Evolutionary conservation across 805 yeast genomes (phyloP).

Genomic region (Kodamaea nitidulidarum): DNA sequence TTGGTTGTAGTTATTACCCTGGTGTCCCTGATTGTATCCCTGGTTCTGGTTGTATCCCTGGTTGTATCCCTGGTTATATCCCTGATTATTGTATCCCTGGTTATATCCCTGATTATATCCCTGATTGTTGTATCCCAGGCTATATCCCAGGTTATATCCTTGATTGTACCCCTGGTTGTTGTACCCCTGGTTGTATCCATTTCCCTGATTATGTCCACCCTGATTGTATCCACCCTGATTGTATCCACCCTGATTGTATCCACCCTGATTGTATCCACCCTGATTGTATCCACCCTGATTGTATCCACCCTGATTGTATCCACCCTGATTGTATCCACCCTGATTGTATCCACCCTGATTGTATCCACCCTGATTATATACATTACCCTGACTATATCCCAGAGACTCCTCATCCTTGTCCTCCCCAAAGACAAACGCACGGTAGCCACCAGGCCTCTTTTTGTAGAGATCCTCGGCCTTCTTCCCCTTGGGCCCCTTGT

Average conservation of each 20-base stretch:
- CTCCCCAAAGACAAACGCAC: slow-evolving; percentile 22
- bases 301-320: slow-evolving; percentile 12
- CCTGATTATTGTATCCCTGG: too few species aligned
- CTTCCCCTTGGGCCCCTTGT: slow-evolving; percentile 38
- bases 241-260: slow-evolving; percentile 12
- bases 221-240: slow-evolving; percentile 4
- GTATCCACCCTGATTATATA: slow-evolving; percentile 12
- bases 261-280: slow-evolving; percentile 5
- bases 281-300: slow-evolving; percentile 2
- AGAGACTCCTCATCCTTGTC: slow-evolving; percentile 9
- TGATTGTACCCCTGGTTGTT: slow-evolving; percentile 11
- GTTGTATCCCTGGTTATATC: slow-evolving; percentile 12
- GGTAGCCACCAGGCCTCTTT: slow-evolving; percentile 38
- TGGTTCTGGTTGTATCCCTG: slow-evolving; percentile 3
- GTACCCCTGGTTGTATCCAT: slow-evolving; percentile 13
- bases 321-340: slow-evolving; percentile 5
- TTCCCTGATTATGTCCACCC: slow-evolving; percentile 1
- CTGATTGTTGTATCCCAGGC: slow-evolving; percentile 16
- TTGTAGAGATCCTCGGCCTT: slow-evolving; percentile 27
- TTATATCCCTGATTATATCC: too few species aligned
- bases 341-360: slow-evolving; percentile 2
- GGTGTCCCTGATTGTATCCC: slow-evolving; percentile 4
- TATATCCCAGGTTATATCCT: slow-evolving; percentile 10
- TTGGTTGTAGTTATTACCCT: neutral
- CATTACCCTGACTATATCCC: slow-evolving; percentile 7